Conservation (phyloP, 371 early-diverging fungal species). For the Rhizopus microsporus region DNA sequence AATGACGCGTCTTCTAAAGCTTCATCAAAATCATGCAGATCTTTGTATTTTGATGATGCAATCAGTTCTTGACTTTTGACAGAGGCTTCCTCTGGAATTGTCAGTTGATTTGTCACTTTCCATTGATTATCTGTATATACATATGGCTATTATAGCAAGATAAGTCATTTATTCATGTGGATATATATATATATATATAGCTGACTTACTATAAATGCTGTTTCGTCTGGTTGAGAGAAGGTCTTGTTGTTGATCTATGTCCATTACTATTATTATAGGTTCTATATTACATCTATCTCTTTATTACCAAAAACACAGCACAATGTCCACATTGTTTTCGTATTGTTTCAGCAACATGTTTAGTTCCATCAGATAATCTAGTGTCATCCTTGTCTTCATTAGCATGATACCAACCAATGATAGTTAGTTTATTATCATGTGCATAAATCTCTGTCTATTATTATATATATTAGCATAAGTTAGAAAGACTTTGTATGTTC, state of each 20-base stretch:
- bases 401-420: constrained; percentile 69
- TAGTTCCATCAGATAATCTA: constrained; percentile 47
- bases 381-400: constrained; percentile 50
- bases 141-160: constrained; percentile 35
- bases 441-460: constrained; percentile 56
- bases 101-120: constrained; percentile 48
- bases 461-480: neutral
- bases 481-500: neutral
- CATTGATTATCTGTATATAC: constrained; percentile 49
- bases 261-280: neutral
- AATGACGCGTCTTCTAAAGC: constrained; percentile 69
- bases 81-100: constrained; percentile 27
- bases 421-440: constrained; percentile 39
- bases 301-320: constrained; percentile 47
- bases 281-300: neutral
- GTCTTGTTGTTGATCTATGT: constrained; percentile 39
- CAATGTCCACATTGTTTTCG: constrained; percentile 29
- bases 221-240: constrained; percentile 21
- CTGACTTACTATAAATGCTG: constrained; percentile 33
- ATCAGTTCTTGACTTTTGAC: constrained; percentile 39
- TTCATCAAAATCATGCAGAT: constrained; percentile 72
- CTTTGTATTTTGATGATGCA: constrained; percentile 42
- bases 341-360: constrained; percentile 58
- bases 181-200: neutral
- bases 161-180: neutral